A percentile compares a stretch with the other conserved stretches of the same genome.
phyloP scores from a whole-genome alignment of 805 yeast species.

The Candida endomychidarum region DNA sequence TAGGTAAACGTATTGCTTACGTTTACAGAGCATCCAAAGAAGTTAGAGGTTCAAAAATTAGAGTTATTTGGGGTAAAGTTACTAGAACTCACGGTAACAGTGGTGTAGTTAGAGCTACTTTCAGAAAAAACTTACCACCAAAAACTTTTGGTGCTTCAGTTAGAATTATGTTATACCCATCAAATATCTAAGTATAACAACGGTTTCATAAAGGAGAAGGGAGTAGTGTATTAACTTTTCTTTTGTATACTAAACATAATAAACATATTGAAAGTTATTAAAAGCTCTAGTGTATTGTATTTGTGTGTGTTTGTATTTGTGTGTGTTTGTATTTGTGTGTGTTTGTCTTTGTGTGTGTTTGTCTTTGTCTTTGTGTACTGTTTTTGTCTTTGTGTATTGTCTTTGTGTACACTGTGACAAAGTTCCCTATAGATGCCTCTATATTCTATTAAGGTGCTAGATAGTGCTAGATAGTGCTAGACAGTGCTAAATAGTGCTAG shows the following conservation, averaged over 20 bases:
- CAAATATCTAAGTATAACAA: constrained; percentile 76
- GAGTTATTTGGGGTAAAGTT: constrained; percentile 99
- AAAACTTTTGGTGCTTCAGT: constrained; percentile 99
- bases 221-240: constrained; percentile 1
- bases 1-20: constrained; percentile 99
- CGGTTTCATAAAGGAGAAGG: constrained; percentile 14
- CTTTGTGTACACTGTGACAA: too few relatives aligned
- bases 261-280: constrained; percentile 6
- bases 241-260: constrained; percentile 12
- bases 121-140: constrained; percentile 98
- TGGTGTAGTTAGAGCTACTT: constrained; percentile 98
- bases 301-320: too few relatives aligned
- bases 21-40: constrained; percentile 99
- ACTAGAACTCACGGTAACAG: constrained; percentile 98
- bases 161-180: constrained; percentile 99
- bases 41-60: constrained; percentile 97
- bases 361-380: too few relatives aligned
- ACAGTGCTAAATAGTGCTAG: too few relatives aligned
- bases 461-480: too few relatives aligned
- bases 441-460: too few relatives aligned
- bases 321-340: too few relatives aligned
- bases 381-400: too few relatives aligned
- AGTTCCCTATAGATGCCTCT: too few relatives aligned
- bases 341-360: too few relatives aligned
- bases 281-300: too few relatives aligned